Evolutionary conservation across 768 basidiomycete species (phyloP).

Genomic region (Rhizopogon vinicolor): DNA sequence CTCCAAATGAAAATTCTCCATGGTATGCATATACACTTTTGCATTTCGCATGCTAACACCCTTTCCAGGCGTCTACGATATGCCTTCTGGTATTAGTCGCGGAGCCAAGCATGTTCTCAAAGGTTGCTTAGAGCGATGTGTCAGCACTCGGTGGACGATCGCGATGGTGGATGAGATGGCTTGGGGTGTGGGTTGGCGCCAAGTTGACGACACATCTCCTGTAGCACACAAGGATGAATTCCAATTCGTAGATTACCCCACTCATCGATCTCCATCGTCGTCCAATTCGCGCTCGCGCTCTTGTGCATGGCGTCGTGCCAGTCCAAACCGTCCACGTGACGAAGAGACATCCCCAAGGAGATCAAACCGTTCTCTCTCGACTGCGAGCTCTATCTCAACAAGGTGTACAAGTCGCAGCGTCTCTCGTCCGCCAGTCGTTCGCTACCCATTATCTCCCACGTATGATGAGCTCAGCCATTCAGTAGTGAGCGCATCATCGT

Average conservation of each 20-base stretch:
- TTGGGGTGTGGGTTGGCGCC: conserved; percentile 74
- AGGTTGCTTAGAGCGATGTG: conserved; percentile 73
- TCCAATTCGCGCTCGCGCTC: conserved; percentile 26
- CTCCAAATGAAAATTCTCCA: conserved; percentile 89
- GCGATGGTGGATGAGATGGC: conserved; percentile 74
- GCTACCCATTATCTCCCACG: conserved; percentile 19
- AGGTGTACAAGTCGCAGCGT: conserved; percentile 36
- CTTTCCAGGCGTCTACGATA: conserved; percentile 53
- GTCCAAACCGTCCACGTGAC: conserved; percentile 23
- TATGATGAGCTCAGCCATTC: conserved; percentile 20
- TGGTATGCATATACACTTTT: conserved; percentile 44
- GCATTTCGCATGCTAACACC: conserved; percentile 6
- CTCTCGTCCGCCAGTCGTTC: conserved; percentile 31
- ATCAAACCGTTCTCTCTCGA: conserved; percentile 38
- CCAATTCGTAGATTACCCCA: conserved; percentile 19
- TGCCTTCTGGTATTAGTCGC: conserved; percentile 51
- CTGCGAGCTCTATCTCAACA: conserved; percentile 34
- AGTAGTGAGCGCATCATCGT: conserved; percentile 12
- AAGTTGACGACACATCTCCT: conserved; percentile 26
- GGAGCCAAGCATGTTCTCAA: conserved; percentile 65
- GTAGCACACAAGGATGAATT: conserved; percentile 23
- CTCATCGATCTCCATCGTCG: conserved; percentile 9
- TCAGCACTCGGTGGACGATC: conserved; percentile 71
- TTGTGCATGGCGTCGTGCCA: conserved; percentile 18
- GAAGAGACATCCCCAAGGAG: conserved; percentile 30